phyloP scores from a whole-genome alignment of 2,329 filamentous ascomycete genomes.

The Coniochaeta pulveracea region DNA sequence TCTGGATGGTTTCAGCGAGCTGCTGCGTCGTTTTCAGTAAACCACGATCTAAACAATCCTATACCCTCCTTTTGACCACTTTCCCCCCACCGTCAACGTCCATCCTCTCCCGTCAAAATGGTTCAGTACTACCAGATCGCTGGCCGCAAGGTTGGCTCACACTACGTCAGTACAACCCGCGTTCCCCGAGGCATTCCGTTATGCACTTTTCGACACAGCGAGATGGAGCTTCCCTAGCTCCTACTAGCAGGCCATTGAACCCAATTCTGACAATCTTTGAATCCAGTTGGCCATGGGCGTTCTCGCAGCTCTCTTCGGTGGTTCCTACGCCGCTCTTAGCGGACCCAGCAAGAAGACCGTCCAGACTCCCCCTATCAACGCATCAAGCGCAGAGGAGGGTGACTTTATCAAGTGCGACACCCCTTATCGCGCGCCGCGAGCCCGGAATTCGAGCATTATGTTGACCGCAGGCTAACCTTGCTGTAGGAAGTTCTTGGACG shows the following conservation, averaged over 20 bases:
- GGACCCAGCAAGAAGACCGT: slow-evolving; percentile 32
- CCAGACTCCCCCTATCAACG: slow-evolving; percentile 48
- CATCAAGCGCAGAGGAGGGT: slow-evolving; percentile 49
- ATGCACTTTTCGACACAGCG: background rate
- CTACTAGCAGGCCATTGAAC: slow-evolving; percentile 6
- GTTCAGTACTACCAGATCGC: slow-evolving; percentile 41
- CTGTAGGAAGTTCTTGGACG: slow-evolving; percentile 34
- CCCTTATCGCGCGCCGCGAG: too few species aligned
- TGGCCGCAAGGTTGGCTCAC: slow-evolving; percentile 48
- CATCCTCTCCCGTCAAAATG: slow-evolving; percentile 27
- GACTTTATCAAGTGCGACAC: slow-evolving; percentile 51
- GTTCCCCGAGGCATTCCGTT: background rate
- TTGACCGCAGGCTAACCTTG: slow-evolving; percentile 7
- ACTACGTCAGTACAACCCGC: slow-evolving; percentile 38
- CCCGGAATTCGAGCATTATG: slow-evolving; percentile 5
- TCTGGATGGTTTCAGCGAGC: background rate
- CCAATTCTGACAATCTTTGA: slow-evolving; percentile 9
- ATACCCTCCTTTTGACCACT: background rate
- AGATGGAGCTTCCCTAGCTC: background rate
- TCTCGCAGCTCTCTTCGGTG: slow-evolving; percentile 39
- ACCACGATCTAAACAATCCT: slow-evolving; percentile 1
- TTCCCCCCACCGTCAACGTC: slow-evolving; percentile 11
- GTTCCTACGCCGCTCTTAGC: slow-evolving; percentile 29
- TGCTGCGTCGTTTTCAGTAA: slow-evolving; percentile 3
- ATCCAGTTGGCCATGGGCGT: slow-evolving; percentile 45